These are phyloP conservation scores for Pseudocercospora vitis DNA, from an alignment of 2,329 filamentous ascomycete genomes.

Conservation along the genomic window DNA sequence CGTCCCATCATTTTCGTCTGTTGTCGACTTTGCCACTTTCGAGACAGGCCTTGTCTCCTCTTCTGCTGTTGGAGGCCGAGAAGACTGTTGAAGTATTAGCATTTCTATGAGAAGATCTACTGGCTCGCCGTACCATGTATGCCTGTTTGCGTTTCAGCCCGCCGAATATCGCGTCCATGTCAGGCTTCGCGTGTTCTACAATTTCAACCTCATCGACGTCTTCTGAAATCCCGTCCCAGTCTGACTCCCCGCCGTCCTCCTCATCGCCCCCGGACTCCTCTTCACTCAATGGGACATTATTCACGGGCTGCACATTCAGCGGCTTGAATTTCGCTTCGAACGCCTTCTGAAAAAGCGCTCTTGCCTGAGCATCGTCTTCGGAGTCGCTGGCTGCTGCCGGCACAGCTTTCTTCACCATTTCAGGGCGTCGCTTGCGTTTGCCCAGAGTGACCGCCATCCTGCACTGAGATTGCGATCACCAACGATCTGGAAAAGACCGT, in stretches of 20 bases:
- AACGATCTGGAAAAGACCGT: no score
- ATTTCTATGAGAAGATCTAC: not conserved
- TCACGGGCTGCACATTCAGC: slow-evolving; percentile 35
- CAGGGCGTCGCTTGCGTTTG: slow-evolving; percentile 47
- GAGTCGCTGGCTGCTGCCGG: slow-evolving; percentile 12
- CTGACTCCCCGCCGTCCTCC: slow-evolving; percentile 45
- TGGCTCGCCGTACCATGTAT: slow-evolving; percentile 63
- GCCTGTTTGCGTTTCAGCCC: slow-evolving; percentile 61
- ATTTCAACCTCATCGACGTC: slow-evolving; percentile 43
- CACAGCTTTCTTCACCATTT: slow-evolving; percentile 25
- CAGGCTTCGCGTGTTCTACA: slow-evolving; percentile 39
- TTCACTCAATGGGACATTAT: no score
- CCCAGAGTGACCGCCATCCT: slow-evolving; percentile 46
- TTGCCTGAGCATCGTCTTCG: slow-evolving; percentile 51
- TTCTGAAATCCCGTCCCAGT: slow-evolving; percentile 65
- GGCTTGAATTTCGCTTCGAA: slow-evolving; percentile 89
- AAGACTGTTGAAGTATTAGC: slow-evolving; percentile 39
- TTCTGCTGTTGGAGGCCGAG: slow-evolving; percentile 50
- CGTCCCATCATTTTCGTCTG: slow-evolving; percentile 52
- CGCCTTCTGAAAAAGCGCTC: slow-evolving; percentile 75
- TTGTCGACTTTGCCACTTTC: slow-evolving; percentile 25
- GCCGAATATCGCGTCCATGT: slow-evolving; percentile 38
- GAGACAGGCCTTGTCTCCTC: slow-evolving; percentile 26
- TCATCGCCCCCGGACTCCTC: slow-evolving; percentile 29
- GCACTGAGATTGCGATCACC: slow-evolving; percentile 17